Evolutionary conservation across 2,329 filamentous ascomycete species (phyloP).

Genomic region (Colletotrichum agaves): DNA sequence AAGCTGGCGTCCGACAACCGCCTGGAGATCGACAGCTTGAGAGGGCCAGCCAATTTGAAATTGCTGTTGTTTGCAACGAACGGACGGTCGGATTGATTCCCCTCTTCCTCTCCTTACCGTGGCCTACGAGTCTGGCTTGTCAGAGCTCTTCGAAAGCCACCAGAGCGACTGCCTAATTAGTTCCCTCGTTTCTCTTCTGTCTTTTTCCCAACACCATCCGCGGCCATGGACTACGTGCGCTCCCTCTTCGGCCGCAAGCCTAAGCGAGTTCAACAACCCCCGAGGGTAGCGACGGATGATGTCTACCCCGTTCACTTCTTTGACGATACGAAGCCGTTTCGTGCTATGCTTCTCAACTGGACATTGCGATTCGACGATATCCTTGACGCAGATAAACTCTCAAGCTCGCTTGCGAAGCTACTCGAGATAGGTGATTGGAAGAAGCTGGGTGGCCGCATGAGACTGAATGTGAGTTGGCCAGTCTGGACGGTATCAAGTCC

Average conservation of each 20-base stretch:
- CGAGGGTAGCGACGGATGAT: constrained; percentile 39
- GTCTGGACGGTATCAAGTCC: too few species aligned
- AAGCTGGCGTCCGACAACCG: constrained; percentile 29
- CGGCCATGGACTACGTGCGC: constrained; percentile 21
- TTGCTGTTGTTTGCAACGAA: constrained; percentile 13
- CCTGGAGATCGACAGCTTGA: neutral
- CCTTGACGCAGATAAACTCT: constrained; percentile 54
- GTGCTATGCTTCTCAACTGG: constrained; percentile 45
- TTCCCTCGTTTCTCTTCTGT: neutral
- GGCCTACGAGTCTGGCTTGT: constrained; percentile 24
- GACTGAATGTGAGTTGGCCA: constrained; percentile 46
- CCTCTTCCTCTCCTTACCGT: neutral
- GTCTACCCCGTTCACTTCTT: constrained; percentile 48
- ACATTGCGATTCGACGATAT: constrained; percentile 58
- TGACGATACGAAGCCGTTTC: constrained; percentile 43
- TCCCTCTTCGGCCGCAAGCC: constrained; percentile 16
- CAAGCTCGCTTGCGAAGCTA: constrained; percentile 48
- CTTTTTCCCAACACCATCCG: neutral
- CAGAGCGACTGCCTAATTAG: neutral
- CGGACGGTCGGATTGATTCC: constrained; percentile 28
- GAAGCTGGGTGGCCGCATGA: constrained; percentile 58
- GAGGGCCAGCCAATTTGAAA: constrained; percentile 1
- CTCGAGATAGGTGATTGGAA: constrained; percentile 57
- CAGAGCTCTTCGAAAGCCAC: constrained; percentile 19
- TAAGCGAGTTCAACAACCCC: constrained; percentile 11